Base-by-base conservation (phyloP, 495 filamentous ascomycete genomes). In the Aspergillus taichungensis region DNA sequence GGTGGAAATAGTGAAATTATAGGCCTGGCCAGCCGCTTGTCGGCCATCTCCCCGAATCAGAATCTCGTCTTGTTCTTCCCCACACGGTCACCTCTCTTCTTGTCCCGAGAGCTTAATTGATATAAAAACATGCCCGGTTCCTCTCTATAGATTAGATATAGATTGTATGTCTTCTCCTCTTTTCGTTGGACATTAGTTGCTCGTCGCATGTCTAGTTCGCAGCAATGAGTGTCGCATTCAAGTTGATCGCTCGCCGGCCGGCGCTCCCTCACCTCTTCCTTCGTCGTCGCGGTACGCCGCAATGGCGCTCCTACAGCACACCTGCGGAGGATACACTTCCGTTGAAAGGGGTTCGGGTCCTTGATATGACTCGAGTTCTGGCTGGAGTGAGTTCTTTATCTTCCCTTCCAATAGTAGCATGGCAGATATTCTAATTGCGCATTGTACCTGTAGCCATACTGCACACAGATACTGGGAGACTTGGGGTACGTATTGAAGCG, bases 331-430 rank as follows among this genome's bases (percentile, higher is more conserved):
- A 57, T 11, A 71, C 71, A 5, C 56, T 87, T 13, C 90, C 92
- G 11, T 71, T 96, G 52, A 77, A 84, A 14, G 92, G 92, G 6
- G 83, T 92, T 52, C 77, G 85, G 30, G 88, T 98, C 10, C 72
- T 98, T 30, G 92, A 98, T 62, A 90, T 98, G 88, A 96, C 92
- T 0, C 77, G 92, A 70, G 94, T 98, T 10, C 73, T 98, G 40
- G 92, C 92, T 39, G 92, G 92, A 34, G 94, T 96, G 71, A 62
- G 87, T 77, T 11, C 40, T 8, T 13, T 30, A 5, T n/a, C 18
- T 35, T 39, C 9, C 12, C 29, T n/a, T 27, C n/a, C 30, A 40
- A 34, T 39, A 7, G 8, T 34, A 30, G 42, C 38, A 13, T 38
- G 38, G 47, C 43, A 49, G 42, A 27, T 39, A 46, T 51, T 8